These are phyloP conservation scores for Karstenula rhodostoma DNA, from an alignment of 2,329 filamentous ascomycete species.

Conservation along the genomic window DNA sequence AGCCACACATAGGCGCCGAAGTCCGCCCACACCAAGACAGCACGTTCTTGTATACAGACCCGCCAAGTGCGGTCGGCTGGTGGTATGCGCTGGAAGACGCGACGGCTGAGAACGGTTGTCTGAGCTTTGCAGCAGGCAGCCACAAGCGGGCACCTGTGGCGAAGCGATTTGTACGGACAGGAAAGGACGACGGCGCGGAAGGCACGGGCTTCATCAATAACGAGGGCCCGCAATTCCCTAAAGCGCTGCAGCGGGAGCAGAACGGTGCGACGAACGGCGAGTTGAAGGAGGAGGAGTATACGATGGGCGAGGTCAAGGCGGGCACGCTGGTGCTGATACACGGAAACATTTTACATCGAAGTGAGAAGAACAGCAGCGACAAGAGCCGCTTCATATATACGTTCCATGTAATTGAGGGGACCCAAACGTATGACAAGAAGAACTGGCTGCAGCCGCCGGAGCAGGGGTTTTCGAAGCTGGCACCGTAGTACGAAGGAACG, in stretches of 20 bases:
- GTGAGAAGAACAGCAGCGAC: conserved; percentile 85
- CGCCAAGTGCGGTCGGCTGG: conserved; percentile 89
- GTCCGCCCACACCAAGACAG: conserved; percentile 93
- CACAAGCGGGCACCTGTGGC: conserved; percentile 76
- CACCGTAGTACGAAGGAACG: conserved; percentile 8
- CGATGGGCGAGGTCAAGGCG: conserved; percentile 86
- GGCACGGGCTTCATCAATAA: conserved; percentile 68
- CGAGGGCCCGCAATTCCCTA: conserved; percentile 69
- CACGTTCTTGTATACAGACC: conserved; percentile 89
- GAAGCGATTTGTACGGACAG: conserved; percentile 76
- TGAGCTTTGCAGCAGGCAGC: conserved; percentile 85
- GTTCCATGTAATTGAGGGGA: conserved; percentile 93
- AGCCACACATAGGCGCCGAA: conserved; percentile 91
- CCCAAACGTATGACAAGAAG: conserved; percentile 77
- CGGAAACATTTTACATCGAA: conserved; percentile 95
- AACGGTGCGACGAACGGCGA: conserved; percentile 47
- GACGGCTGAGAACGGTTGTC: conserved; percentile 82
- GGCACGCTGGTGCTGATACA: conserved; percentile 93
- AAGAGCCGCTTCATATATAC: conserved; percentile 96
- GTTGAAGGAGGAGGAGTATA: conserved; percentile 66
- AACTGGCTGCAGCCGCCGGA: conserved; percentile 94
- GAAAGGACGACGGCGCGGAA: conserved; percentile 36
- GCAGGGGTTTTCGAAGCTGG: conserved; percentile 77
- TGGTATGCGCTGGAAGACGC: conserved; percentile 98
- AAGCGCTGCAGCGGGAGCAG: conserved; percentile 47